phyloP scores from a whole-genome alignment of 2,329 filamentous ascomycete genomes.

The Epichloe scottii region DNA sequence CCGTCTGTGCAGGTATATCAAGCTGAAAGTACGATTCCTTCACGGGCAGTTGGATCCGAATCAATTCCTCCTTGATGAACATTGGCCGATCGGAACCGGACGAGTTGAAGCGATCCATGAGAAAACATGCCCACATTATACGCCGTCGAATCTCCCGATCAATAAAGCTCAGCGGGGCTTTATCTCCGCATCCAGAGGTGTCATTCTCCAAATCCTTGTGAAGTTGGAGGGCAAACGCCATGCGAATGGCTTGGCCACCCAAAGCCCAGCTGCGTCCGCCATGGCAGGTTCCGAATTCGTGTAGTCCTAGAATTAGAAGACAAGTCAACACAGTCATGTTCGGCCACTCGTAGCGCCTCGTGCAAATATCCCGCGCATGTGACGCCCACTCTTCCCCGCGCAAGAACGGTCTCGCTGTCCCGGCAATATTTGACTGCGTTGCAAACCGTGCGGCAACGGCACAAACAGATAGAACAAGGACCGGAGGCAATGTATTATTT shows the following conservation, averaged over 20 bases:
- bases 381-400: constrained; percentile 86
- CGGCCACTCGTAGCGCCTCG: constrained; percentile 81
- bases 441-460: constrained; percentile 93
- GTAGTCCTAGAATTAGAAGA: constrained; percentile 74
- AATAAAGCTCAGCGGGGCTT: constrained; percentile 66
- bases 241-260: constrained; percentile 85
- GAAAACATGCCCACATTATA: constrained; percentile 96
- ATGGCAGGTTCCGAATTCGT: constrained; percentile 95
- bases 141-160: constrained; percentile 86
- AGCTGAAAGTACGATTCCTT: constrained; percentile 83
- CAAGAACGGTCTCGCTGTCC: constrained; percentile 61
- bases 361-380: constrained; percentile 74
- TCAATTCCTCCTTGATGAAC: constrained; percentile 78
- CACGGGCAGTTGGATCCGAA: constrained; percentile 82
- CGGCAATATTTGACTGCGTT: constrained; percentile 67
- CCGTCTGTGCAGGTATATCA: constrained; percentile 79
- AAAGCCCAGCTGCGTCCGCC: constrained; percentile 93
- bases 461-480: constrained; percentile 86
- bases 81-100: constrained; percentile 87
- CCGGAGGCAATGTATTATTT: constrained; percentile 60
- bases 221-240: constrained; percentile 91
- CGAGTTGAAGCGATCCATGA: constrained; percentile 97
- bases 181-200: constrained; percentile 45
- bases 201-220: constrained; percentile 86
- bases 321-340: constrained; percentile 94